Evolutionary conservation across 495 filamentous ascomycete genomes (phyloP).

Genomic region (Aspergillus sclerotiicarbonarius): DNA sequence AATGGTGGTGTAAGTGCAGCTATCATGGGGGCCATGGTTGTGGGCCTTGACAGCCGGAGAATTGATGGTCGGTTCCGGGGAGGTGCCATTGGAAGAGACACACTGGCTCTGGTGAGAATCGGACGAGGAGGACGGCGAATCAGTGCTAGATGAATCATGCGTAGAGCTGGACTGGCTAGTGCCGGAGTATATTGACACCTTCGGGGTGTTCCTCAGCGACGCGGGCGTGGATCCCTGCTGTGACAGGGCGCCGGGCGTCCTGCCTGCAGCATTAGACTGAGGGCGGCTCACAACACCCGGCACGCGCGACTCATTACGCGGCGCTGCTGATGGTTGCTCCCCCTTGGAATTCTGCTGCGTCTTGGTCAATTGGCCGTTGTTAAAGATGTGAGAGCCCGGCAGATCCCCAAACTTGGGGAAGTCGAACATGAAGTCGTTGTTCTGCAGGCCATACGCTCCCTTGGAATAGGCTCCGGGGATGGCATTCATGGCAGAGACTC

Average conservation of each 20-base stretch:
- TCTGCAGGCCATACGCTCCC: constrained; percentile 53
- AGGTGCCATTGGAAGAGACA: constrained; percentile 84
- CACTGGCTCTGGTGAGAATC: constrained; percentile 58
- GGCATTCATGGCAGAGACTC: constrained; percentile 49
- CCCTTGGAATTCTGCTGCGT: constrained; percentile 31
- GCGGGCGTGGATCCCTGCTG: constrained; percentile 13
- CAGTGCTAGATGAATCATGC: constrained; percentile 46
- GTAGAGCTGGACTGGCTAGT: constrained; percentile 29
- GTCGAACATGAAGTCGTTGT: constrained; percentile 87
- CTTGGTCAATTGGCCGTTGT: constrained; percentile 40
- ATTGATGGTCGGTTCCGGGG: constrained; percentile 62
- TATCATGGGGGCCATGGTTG: constrained; percentile 43
- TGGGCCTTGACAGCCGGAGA: constrained; percentile 53
- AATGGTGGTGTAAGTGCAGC: constrained; percentile 32
- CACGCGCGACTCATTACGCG: constrained; percentile 14
- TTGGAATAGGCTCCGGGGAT: constrained; percentile 36
- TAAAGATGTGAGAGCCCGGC: constrained; percentile 61
- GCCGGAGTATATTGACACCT: constrained; percentile 18
- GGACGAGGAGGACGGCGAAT: constrained; percentile 56
- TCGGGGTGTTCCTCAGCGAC: constrained; percentile 17
- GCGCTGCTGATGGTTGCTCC: background rate
- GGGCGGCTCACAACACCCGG: constrained; percentile 34
- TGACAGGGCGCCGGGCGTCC: constrained; percentile 3
- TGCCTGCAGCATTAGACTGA: background rate
- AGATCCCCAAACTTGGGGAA: constrained; percentile 89